Percentiles rank a stretch among this genome's conserved stretches.
Conservation (phyloP, 2,329 filamentous ascomycete species). For the Incumbomyces lentus region DNA sequence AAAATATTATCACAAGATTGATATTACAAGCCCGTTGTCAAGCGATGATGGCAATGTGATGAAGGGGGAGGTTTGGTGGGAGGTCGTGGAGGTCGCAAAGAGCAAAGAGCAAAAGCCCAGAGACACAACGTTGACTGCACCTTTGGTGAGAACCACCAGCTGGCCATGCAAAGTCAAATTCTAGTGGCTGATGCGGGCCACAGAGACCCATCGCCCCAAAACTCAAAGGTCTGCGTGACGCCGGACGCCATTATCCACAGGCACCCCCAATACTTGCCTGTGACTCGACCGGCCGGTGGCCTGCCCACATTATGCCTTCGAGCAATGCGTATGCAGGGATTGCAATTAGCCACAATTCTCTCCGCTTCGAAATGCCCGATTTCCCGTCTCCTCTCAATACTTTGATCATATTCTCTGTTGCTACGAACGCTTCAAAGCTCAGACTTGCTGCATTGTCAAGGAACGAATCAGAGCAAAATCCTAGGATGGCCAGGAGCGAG, state of each 20-base stretch:
- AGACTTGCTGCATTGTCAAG: too few species aligned
- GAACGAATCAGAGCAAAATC: background rate
- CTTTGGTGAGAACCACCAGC: background rate
- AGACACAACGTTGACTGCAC: background rate
- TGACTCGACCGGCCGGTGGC: too few species aligned
- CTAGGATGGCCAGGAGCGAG: background rate
- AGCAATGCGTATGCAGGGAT: too few species aligned
- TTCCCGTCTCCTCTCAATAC: too few species aligned
- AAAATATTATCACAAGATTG: background rate
- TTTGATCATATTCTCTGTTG: too few species aligned
- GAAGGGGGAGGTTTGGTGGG: background rate
- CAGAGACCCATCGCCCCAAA: background rate
- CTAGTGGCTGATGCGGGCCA: conserved; percentile 1
- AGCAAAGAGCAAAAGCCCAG: background rate
- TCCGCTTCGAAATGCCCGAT: too few species aligned
- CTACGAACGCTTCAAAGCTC: too few species aligned
- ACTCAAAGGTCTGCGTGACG: background rate
- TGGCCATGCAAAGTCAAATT: background rate
- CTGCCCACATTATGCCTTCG: too few species aligned
- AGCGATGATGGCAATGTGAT: background rate
- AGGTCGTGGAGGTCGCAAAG: conserved; percentile 4
- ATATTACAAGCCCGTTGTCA: conserved; percentile 3
- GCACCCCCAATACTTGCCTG: too few species aligned
- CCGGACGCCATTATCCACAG: too few species aligned
- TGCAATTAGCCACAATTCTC: too few species aligned